Evolutionary conservation across 148 eudicot genomes (phyloP).

Genomic region (Pharnaceum exiguum): DNA sequence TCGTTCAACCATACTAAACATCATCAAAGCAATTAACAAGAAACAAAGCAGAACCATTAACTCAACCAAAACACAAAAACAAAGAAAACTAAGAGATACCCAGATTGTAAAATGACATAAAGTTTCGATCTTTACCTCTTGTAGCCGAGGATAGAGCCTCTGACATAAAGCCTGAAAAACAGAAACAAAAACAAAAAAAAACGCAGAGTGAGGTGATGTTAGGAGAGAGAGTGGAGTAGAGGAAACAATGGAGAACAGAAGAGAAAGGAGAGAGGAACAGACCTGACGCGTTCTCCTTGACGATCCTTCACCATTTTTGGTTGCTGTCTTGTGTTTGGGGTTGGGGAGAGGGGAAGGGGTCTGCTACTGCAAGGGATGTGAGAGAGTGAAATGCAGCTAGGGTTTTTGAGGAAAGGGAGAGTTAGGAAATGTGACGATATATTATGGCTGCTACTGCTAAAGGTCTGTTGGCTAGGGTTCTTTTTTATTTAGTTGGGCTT

Average conservation of each 20-base stretch:
- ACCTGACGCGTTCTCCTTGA: slow-evolving; percentile 86
- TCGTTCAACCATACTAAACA: too few species aligned
- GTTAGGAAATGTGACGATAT: too few species aligned
- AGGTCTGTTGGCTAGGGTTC: too few species aligned
- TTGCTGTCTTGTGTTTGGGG: background rate
- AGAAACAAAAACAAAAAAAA: background rate
- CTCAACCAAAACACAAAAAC: too few species aligned
- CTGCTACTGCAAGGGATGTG: background rate
- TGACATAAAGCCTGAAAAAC: slow-evolving; percentile 37
- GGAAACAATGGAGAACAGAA: background rate
- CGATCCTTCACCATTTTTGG: slow-evolving; percentile 75
- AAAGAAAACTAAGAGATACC: background rate
- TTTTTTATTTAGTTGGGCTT: too few species aligned
- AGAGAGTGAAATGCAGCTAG: slow-evolving; percentile 6
- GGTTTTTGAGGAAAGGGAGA: too few species aligned
- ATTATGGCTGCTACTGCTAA: too few species aligned
- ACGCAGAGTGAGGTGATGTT: background rate
- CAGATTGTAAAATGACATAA: background rate
- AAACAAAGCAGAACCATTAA: too few species aligned
- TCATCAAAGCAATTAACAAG: too few species aligned
- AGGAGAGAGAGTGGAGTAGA: too few species aligned
- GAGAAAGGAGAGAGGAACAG: background rate
- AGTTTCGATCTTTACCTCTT: slow-evolving; percentile 40
- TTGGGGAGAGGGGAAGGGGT: background rate
- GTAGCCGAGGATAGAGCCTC: slow-evolving; percentile 70